Evolutionary conservation across 2,329 filamentous ascomycete species (phyloP).

Genomic region (Cordyceps farinosa): DNA sequence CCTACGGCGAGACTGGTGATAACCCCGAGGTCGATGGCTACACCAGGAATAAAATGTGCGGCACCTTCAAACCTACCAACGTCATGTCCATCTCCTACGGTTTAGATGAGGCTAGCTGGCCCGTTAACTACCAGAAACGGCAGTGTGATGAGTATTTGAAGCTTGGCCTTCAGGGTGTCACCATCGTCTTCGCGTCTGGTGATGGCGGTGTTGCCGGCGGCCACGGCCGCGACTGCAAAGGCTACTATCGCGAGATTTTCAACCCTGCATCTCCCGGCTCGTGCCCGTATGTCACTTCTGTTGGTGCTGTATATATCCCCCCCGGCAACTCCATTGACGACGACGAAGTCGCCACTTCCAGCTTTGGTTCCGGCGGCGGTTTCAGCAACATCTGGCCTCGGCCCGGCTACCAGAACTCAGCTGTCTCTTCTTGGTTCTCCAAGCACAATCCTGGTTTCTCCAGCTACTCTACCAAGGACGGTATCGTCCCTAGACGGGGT

Average conservation of each 20-base stretch:
- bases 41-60: conserved; percentile 21
- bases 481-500: conserved; percentile 32
- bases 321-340: conserved; percentile 39
- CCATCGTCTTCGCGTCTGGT: conserved; percentile 39
- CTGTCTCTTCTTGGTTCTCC: conserved; percentile 35
- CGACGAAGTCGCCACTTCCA: conserved; percentile 42
- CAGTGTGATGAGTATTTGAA: conserved; percentile 45
- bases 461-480: conserved; percentile 28
- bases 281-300: conserved; percentile 46
- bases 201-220: conserved; percentile 35
- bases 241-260: conserved; percentile 21
- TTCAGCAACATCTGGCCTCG: conserved; percentile 43
- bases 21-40: background rate
- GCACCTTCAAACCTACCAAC: conserved; percentile 22
- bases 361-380: conserved; percentile 32
- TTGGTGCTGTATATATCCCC: conserved; percentile 48
- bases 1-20: conserved; percentile 23
- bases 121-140: conserved; percentile 43
- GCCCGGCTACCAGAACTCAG: conserved; percentile 44
- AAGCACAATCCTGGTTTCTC: conserved; percentile 36
- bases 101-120: conserved; percentile 43
- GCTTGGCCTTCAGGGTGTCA: conserved; percentile 41
- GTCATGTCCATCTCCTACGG: conserved; percentile 45
- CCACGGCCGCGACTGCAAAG: conserved; percentile 20
- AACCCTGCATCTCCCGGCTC: conserved; percentile 35